phyloP scores from a whole-genome alignment of 2,329 filamentous ascomycete species.

The Aspergillus tubingensis region DNA sequence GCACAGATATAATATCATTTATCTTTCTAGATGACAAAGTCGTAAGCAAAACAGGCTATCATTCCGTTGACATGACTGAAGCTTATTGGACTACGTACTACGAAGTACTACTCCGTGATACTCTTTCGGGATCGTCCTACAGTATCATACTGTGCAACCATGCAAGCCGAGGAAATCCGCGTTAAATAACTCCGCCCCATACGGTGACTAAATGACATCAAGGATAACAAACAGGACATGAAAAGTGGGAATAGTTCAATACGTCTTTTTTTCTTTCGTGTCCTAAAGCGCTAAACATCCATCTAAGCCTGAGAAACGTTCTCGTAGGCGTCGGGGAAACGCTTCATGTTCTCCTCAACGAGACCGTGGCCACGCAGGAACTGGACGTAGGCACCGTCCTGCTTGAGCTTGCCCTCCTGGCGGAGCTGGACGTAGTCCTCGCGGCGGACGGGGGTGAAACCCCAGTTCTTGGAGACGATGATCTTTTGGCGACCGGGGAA shows the following conservation, averaged over 20 bases:
- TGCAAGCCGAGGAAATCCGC: constrained; percentile 2
- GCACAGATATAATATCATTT: too few species aligned
- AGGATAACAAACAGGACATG: constrained; percentile 1
- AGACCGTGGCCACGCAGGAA: constrained; percentile 94
- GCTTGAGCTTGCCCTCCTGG: constrained; percentile 88
- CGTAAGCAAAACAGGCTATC: too few species aligned
- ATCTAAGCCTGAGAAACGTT: constrained; percentile 49
- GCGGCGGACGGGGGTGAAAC: constrained; percentile 96
- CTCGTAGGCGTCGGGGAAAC: constrained; percentile 85
- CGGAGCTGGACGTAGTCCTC: constrained; percentile 98
- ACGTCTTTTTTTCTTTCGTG: background rate
- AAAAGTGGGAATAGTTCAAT: constrained; percentile 4
- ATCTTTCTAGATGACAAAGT: too few species aligned
- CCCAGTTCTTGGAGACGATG: constrained; percentile 99
- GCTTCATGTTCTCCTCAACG: constrained; percentile 82
- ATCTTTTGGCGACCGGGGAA: constrained; percentile 99
- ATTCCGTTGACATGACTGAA: too few species aligned
- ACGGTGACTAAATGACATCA: constrained; percentile 5
- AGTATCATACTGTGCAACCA: background rate
- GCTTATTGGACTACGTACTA: background rate
- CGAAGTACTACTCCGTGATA: too few species aligned
- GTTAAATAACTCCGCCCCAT: constrained; percentile 3
- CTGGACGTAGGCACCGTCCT: constrained; percentile 99
- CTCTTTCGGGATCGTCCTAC: background rate
- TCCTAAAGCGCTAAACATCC: constrained; percentile 2